Conservation (phyloP, 164 flowering plant genomes). For the Buxus sempervirens region DNA sequence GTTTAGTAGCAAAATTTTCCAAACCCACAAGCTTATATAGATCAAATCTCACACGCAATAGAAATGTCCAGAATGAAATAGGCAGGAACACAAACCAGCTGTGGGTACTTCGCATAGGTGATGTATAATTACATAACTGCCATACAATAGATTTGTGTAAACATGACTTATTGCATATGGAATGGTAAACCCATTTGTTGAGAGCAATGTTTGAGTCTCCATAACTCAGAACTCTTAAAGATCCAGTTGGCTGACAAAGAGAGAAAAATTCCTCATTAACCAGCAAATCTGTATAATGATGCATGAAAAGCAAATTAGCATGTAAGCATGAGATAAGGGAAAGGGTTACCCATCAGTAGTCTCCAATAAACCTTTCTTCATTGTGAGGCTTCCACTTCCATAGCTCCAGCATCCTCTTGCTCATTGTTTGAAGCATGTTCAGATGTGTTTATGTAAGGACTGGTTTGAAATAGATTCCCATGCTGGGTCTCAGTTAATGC, state of each 20-base stretch:
- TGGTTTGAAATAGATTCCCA: constrained; percentile 24
- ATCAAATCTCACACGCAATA: too few species aligned
- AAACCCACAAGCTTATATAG: too few species aligned
- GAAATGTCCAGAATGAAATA: background rate
- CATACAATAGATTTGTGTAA: background rate
- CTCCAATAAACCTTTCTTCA: constrained; percentile 5
- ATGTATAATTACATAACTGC: background rate
- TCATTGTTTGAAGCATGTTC: constrained; percentile 39
- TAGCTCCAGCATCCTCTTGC: constrained; percentile 17
- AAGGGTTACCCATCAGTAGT: constrained; percentile 41
- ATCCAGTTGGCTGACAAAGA: constrained; percentile 50
- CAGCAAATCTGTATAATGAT: constrained; percentile 30
- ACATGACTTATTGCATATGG: background rate
- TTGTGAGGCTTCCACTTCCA: constrained; percentile 28
- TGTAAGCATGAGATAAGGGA: constrained; percentile 31
- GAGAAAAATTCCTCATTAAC: constrained; percentile 34
- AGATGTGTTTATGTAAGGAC: constrained; percentile 26
- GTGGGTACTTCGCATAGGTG: background rate
- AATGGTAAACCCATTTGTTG: background rate
- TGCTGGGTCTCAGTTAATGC: constrained; percentile 19
- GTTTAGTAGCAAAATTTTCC: too few species aligned
- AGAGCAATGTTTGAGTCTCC: constrained; percentile 7
- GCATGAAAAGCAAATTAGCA: background rate
- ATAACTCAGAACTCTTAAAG: constrained; percentile 12
- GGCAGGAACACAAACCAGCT: background rate